Evolutionary conservation across 805 yeast genomes (phyloP), one percentile per base, ranked within the genome.

Genomic region (Debaryomyces castellii): DNA sequence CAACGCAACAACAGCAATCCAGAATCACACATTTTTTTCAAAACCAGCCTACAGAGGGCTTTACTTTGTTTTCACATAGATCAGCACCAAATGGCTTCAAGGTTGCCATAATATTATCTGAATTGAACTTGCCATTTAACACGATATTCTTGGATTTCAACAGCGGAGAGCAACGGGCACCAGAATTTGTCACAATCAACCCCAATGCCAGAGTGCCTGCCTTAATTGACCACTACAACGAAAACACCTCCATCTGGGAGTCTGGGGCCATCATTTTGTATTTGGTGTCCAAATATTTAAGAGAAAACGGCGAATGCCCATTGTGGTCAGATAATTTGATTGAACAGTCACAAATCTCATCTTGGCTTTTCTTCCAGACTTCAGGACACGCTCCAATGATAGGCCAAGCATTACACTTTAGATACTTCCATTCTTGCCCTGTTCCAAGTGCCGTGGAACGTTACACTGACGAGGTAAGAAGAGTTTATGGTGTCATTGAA

Each of bases 331-430:
- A 81, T 43, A 85, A 85, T 59, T 62, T 85, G 43, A 74, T 80
- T 11, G 96, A 89, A 52, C 96, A 89, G 69, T 77, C 91, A 3
- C 92, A 86, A 62, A 89, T 91, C 47, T 77, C 82, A 49, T 81
- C 90, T 5, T 91, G 97, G 97, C 74, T 92, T 32, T 91, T 89
- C 60, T 91, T 91, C 74, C 98, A 91, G 68, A 89, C 97, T 2
- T 86, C 95, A 4, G 97, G 98, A 5, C 97, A 90, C 63, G 96
- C 97, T 0, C 97, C 97, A n/a, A 91, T 91, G 96, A 87, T 91
- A 56, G 97, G 97, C 16, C 97, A 91, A 67, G 97, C 97, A 7
- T 76, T 92, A 55, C 97, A 92, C 70, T 92, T 91, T 71, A 78
- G 91, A 59, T 89, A 88, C 63, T 89, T 91, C 74, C 97, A 91